Evolutionary conservation across 306 rosid species (phyloP), one percentile per base, ranked within the genome.

Genomic region (Pterocarpus santalinus): DNA sequence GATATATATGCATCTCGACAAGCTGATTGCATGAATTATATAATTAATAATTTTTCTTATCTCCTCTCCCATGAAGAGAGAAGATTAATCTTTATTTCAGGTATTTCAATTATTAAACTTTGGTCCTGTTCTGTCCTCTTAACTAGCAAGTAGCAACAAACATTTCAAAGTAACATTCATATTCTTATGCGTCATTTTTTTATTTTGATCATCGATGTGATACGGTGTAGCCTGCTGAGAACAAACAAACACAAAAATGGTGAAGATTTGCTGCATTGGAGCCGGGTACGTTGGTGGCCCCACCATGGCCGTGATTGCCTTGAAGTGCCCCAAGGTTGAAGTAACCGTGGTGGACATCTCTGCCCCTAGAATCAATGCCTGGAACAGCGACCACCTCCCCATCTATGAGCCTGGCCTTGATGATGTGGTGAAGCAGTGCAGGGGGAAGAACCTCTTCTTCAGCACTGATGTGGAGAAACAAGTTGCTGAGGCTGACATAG

Each of bases 231-330:
- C 81, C 33, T 80, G 32, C 47, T 56, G 78, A 69, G 33, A 77
- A 51, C 38, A 60, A 51, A n/a, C 8, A 66, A 66, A 51, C 0
- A 2, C 6, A 87, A 88, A 83, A 78, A 92, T 91, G 97, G 95
- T 91, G 87, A 94, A 91, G 89, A 90, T 94, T 81, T 94, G 98
- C 74, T 93, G 98, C 85, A 90, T 93, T 62, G 98, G 98, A 74
- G 98, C 97, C 38, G 98, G 98, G 38, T 93, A 93, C 76, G 98
- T 93, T 0, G 98, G 97, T 43, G 97, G 97, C 13, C 97, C 97
- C 10, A 93, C 97, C 60, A 91, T 94, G 98, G 98, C 98, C 1
- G 97, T 94, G 87, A 94, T 90, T 73, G 91, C 93, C 49, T 46
- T 84, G 4, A 90, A 90, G 80, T 90, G 91, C 66, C 86, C 91